These are phyloP conservation scores for Mallotus repandus DNA, from an alignment of 441 rosid species.

Conservation along the genomic window DNA sequence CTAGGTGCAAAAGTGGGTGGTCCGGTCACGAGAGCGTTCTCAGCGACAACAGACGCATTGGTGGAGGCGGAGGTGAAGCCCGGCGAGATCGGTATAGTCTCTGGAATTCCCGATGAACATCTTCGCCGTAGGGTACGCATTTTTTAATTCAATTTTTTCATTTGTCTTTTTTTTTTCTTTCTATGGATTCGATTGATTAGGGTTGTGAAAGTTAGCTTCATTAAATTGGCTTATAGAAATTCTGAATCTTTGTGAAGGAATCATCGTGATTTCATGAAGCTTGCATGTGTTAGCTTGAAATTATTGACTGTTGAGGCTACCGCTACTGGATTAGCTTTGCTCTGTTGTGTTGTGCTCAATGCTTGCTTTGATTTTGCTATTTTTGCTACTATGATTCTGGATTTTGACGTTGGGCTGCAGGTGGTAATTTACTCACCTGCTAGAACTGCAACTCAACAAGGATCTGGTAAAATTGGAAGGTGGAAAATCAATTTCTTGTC, in stretches of 20 bases:
- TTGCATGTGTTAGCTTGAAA: too few relatives aligned
- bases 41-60: constrained; percentile 57
- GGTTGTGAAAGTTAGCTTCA: constrained; percentile 6
- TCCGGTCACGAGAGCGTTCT: constrained; percentile 50
- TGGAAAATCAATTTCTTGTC: constrained; percentile 96
- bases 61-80: constrained; percentile 67
- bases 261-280: too few relatives aligned
- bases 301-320: too few relatives aligned
- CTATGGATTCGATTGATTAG: constrained; percentile 15
- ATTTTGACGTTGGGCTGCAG: constrained; percentile 29
- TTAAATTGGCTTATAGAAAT: too few relatives aligned
- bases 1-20: constrained; percentile 36
- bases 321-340: too few relatives aligned
- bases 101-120: constrained; percentile 92
- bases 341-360: neutral
- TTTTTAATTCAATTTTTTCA: too few relatives aligned
- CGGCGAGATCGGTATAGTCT: constrained; percentile 89
- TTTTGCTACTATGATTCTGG: neutral
- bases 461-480: constrained; percentile 91
- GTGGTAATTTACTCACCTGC: constrained; percentile 93
- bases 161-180: neutral
- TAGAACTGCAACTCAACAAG: constrained; percentile 94
- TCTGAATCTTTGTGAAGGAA: too few relatives aligned
- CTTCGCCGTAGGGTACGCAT: constrained; percentile 56
- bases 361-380: neutral